Conservation (phyloP, 805 yeast species). For the Candida oleophila region DNA sequence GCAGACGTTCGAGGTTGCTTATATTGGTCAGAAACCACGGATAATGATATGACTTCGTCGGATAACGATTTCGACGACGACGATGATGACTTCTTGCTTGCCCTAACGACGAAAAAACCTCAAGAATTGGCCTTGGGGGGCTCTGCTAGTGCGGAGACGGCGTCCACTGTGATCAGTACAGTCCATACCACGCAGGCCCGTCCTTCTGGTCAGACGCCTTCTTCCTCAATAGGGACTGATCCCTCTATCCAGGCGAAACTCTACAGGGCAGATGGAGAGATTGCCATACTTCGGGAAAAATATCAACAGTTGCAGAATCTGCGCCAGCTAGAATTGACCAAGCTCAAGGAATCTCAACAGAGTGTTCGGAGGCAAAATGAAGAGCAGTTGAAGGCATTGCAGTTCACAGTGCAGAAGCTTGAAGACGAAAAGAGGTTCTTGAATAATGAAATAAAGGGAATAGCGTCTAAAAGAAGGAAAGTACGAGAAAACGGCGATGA, state of each 20-base stretch:
- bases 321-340: conserved; percentile 35
- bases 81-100: conserved; percentile 46
- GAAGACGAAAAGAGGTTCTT: conserved; percentile 45
- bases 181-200: background rate
- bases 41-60: conserved; percentile 14
- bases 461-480: conserved; percentile 20
- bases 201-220: background rate
- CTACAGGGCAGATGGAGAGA: conserved; percentile 73
- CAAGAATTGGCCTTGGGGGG: conserved; percentile 5
- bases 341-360: conserved; percentile 18
- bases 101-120: conserved; percentile 44
- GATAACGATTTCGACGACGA: conserved; percentile 37
- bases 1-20: background rate
- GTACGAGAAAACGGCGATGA: conserved; percentile 1
- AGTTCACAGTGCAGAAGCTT: conserved; percentile 31
- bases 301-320: conserved; percentile 46
- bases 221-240: background rate
- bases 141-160: no score
- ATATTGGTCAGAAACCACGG: background rate
- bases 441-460: conserved; percentile 34
- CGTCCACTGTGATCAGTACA: no score
- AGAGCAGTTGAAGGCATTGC: conserved; percentile 30
- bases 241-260: conserved; percentile 26
- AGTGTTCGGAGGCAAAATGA: conserved; percentile 19
- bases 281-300: conserved; percentile 71